phyloP scores from a whole-genome alignment of 2,329 filamentous ascomycete genomes.

The Sporothrix variecibatus region DNA sequence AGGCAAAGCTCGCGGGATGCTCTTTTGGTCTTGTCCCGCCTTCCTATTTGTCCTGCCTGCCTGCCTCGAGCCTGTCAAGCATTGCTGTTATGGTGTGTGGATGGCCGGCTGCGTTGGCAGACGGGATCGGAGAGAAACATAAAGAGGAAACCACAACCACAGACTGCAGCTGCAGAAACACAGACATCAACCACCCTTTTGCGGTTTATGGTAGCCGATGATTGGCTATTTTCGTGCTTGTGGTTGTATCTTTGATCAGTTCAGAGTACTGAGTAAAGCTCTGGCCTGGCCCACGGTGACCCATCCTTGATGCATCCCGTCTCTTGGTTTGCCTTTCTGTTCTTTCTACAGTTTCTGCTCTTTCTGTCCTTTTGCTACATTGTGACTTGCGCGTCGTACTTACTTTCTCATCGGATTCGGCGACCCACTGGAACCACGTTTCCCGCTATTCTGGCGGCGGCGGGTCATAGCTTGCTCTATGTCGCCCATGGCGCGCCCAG shows the following conservation, averaged over 20 bases:
- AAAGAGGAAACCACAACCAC: not conserved
- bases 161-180: not conserved
- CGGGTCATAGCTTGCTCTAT: not conserved
- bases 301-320: not conserved
- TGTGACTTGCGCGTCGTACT: not conserved
- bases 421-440: not conserved
- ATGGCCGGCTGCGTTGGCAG: slow-evolving; percentile 2
- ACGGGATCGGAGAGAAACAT: not conserved
- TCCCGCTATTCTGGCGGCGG: slow-evolving; percentile 7
- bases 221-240: not conserved
- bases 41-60: not conserved
- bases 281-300: not conserved
- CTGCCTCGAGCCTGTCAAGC: not conserved
- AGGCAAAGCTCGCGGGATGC: not conserved
- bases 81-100: not conserved
- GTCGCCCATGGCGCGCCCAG: not conserved
- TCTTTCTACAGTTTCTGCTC: not conserved
- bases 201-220: not conserved
- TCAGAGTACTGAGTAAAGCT: too few species aligned
- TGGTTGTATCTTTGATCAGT: not conserved
- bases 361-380: not conserved
- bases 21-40: not conserved
- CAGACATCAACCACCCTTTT: not conserved
- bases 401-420: not conserved
- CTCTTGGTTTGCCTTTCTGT: not conserved